phyloP scores from a whole-genome alignment of 768 basidiomycete species.

The Kwoniella botswanensis region DNA sequence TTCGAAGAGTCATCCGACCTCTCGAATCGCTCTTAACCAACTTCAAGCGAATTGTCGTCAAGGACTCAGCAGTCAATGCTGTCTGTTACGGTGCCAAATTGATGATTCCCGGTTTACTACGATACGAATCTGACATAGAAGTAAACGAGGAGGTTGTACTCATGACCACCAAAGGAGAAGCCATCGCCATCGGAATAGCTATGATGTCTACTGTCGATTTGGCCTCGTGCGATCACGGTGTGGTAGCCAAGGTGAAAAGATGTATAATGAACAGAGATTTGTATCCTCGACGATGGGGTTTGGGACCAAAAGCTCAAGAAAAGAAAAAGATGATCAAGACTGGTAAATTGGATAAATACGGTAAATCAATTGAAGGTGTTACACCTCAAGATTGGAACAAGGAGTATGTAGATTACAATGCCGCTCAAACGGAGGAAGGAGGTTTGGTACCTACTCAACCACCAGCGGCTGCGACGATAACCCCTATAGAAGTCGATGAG shows the following conservation, averaged over 20 bases:
- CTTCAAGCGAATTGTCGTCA: conserved; percentile 98
- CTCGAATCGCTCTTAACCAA: conserved; percentile 91
- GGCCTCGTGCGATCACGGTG: conserved; percentile 96
- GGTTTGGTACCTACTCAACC: conserved; percentile 31
- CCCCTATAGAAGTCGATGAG: conserved; percentile 38
- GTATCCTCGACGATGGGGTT: conserved; percentile 96
- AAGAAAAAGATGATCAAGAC: conserved; percentile 99
- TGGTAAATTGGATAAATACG: conserved; percentile 95
- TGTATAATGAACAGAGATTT: conserved; percentile 99
- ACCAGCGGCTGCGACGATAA: conserved; percentile 30
- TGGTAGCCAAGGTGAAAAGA: conserved; percentile 97
- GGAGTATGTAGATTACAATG: conserved; percentile 91
- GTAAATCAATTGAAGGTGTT: conserved; percentile 80
- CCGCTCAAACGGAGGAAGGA: conserved; percentile 62
- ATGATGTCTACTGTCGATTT: conserved; percentile 99
- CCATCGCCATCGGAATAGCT: conserved; percentile 89
- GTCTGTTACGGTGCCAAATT: conserved; percentile 99
- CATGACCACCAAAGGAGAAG: conserved; percentile 99
- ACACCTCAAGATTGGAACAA: conserved; percentile 91
- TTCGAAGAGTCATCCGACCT: conserved; percentile 91
- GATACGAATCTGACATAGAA: conserved; percentile 91
- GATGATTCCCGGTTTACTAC: conserved; percentile 97
- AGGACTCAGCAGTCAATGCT: conserved; percentile 98
- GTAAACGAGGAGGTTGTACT: conserved; percentile 94
- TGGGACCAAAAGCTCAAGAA: conserved; percentile 93